These are phyloP conservation scores for Astragalus glycyphyllos DNA, from an alignment of 306 rosid species.

Conservation along the genomic window DNA sequence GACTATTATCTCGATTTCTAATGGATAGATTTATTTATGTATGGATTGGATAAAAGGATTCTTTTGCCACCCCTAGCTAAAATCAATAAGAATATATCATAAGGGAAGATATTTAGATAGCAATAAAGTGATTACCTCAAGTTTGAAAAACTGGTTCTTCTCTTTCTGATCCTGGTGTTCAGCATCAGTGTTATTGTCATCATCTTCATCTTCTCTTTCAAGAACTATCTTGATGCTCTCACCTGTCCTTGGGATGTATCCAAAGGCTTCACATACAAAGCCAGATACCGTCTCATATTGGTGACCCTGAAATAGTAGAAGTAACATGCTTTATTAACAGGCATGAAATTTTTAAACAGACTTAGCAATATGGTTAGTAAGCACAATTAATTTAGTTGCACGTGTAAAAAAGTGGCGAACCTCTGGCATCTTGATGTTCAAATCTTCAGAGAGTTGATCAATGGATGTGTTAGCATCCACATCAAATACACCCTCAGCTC, in stretches of 20 bases:
- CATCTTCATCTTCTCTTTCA: constrained; percentile 85
- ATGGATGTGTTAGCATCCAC: constrained; percentile 98
- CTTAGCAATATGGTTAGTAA: constrained; percentile 1
- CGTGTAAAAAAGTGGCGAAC: constrained; percentile 46
- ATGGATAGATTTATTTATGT: too few relatives aligned
- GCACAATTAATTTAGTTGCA: constrained; percentile 19
- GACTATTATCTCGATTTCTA: too few relatives aligned
- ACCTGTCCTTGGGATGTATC: constrained; percentile 96
- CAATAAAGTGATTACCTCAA: constrained; percentile 69
- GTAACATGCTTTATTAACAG: constrained; percentile 2
- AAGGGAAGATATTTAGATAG: not conserved
- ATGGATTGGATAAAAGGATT: too few relatives aligned
- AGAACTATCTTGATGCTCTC: constrained; percentile 87
- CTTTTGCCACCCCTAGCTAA: not conserved
- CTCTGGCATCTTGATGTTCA: constrained; percentile 94
- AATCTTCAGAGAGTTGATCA: constrained; percentile 97
- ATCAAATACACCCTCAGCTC: constrained; percentile 91
- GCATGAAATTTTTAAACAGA: constrained; percentile 3
- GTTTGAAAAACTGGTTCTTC: constrained; percentile 75
- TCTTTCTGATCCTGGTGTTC: constrained; percentile 76
- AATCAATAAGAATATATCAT: not conserved
- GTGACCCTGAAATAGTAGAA: constrained; percentile 68
- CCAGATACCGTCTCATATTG: constrained; percentile 99
- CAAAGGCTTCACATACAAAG: constrained; percentile 94
- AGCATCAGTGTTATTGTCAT: constrained; percentile 58